Base-by-base conservation (phyloP, 768 basidiomycete species). In the Mycena galopus region DNA sequence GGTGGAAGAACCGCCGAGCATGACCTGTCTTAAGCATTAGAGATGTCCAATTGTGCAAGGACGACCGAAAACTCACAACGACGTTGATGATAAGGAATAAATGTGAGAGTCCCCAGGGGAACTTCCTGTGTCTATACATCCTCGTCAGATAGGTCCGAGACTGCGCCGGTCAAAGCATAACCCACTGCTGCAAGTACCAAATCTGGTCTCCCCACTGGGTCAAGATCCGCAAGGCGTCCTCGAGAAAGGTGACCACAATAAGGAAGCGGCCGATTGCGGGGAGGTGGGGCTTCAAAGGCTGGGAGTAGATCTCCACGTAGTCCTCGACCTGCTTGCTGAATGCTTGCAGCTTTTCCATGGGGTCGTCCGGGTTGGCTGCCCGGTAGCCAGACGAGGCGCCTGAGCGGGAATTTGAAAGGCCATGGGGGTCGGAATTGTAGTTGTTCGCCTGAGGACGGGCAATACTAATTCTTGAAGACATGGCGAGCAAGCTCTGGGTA, bases 161-260 rank as follows among this genome's bases (percentile, higher is more conserved):
- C 10, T 47, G 29, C 35, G 33, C 35, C 35, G 39, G 56, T 42
- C 44, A 55, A 16, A 66, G 53, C 32, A 67, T 44, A 44, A 86
- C 95, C 78, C 74, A 98, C 97, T 91, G 92, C 82, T 98, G 95
- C 78, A 99, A 87, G 83, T 98, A 99, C 96, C 97, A 99, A 65
- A 98, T 90, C 84, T 99, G 98, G 85, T 99, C 98, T 58, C 90
- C 81, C 96, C 96, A 99, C 81, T 99, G 97, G 3, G 96, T 95
- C 71, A 95, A 65, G 79, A 99, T 99, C 74, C 98, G 87, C 78
- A 97, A 82, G 11, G 98, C 95, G 80, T 99, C 98, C 87, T 99
- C 98, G 82, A 97, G 86, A 85, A 99, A 99, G 12, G 98, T 99
- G 50, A 98, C 96, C 63, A 99, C 96, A 82, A 99, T 99, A 70